phyloP scores from a whole-genome alignment of 108 stramenopile genomes.

The Stephanodiscus minutulus region DNA sequence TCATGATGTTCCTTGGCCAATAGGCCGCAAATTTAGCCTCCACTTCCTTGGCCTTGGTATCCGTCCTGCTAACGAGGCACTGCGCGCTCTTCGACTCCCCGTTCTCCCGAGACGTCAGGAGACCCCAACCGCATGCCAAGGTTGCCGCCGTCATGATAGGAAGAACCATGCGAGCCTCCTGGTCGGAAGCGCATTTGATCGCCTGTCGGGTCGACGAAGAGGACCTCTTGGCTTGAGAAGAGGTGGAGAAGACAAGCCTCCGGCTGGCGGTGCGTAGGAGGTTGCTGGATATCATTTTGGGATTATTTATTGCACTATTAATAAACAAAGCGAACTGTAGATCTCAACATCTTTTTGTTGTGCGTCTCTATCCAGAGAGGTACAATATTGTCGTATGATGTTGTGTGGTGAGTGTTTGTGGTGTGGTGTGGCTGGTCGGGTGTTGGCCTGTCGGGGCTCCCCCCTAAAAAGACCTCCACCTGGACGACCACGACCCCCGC shows the following conservation, averaged over 20 bases:
- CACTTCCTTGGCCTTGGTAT: slow-evolving; percentile 47
- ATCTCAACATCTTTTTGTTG: no score
- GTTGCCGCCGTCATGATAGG: slow-evolving; percentile 6
- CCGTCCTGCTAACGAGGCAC: slow-evolving; percentile 17
- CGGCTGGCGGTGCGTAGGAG: slow-evolving; percentile 35
- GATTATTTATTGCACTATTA: no score
- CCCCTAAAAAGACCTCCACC: no score
- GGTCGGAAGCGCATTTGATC: slow-evolving; percentile 8
- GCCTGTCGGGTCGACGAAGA: slow-evolving; percentile 17
- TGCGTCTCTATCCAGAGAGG: no score
- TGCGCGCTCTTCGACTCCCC: slow-evolving; percentile 17
- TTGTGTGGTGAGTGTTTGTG: no score
- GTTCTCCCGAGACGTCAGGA: slow-evolving; percentile 16
- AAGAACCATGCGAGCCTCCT: slow-evolving; percentile 3
- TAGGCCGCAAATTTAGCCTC: slow-evolving; percentile 87
- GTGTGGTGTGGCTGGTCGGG: no score
- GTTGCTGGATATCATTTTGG: slow-evolving; percentile 34
- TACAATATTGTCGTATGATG: no score
- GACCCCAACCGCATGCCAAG: slow-evolving; percentile 9
- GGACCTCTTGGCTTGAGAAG: slow-evolving; percentile 8
- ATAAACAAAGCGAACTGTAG: no score
- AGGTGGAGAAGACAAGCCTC: slow-evolving; percentile 10
- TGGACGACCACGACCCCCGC: no score
- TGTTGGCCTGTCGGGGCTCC: no score
- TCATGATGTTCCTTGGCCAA: slow-evolving; percentile 93